Evolutionary conservation across 2,329 filamentous ascomycete genomes (phyloP), one percentile per base, ranked within the genome.

Genomic region (Penicillium sp.): DNA sequence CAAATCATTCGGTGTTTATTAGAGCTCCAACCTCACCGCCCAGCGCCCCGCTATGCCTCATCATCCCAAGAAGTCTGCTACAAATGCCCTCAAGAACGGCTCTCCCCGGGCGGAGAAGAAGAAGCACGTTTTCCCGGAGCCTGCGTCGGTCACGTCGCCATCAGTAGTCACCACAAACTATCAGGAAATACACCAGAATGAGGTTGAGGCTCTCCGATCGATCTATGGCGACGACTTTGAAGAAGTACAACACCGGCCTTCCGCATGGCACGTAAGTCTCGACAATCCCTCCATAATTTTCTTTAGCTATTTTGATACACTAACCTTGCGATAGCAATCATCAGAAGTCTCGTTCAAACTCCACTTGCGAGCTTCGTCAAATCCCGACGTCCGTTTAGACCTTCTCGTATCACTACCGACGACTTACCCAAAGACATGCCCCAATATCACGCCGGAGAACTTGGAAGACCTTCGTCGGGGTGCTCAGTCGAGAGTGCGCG

Each of bases 171-270:
- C 79, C 46, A 84, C 84, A 62, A 82, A 93, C 73, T 96, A 97
- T 79, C 87, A 89, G 67, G 90, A 96, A 78, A 88, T 91, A 38
- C 95, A 98, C 79, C 84, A 90, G 71, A 91, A 97, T 74, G 95
- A 98, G 80, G 84, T 96, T 61, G 86, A 95, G 74, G 94, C 89
- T 49, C 83, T 98, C 62, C 85, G 90, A 71, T 91, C 94, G 47
- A 96, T 98, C 54, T 98, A 95, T 73, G 90, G 89, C 68, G 92
- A 96, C 63, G 93, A 97, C 73, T 97, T 92, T 73, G 84, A 90
- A 69, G 88, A 90, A 74, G 86, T 92, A 70, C 86, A 90, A 71
- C 85, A 86, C 55, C 86, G 88, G 63, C 85, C 77, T 49, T 85
- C 87, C 68, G 93, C 93, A 46, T 98, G 94, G 94, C 93, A 96